Conservation (phyloP, 345 rosid genomes). For the Murraya koenigii region DNA sequence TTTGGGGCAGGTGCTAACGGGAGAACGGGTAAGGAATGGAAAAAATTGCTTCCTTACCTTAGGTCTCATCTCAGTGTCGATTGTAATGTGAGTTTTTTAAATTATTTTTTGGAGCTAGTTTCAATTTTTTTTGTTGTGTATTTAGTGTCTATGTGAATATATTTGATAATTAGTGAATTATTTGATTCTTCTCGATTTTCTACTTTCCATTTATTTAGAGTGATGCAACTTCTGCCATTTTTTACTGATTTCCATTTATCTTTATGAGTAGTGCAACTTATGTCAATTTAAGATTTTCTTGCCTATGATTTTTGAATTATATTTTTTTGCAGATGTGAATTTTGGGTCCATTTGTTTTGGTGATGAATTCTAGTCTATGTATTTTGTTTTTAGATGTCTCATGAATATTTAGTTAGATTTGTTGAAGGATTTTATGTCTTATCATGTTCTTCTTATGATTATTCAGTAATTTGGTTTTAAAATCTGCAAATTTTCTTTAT, state of each 20-base stretch:
- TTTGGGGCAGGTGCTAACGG: constrained; percentile 81
- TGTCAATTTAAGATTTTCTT: not conserved
- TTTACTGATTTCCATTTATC: too few species aligned
- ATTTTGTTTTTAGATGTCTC: not conserved
- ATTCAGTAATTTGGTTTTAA: not conserved
- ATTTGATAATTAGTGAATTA: not conserved
- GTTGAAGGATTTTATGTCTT: not conserved
- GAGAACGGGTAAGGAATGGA: constrained; percentile 88
- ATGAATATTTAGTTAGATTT: not conserved
- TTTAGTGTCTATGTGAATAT: not conserved
- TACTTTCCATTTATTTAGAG: not conserved
- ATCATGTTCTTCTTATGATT: not conserved
- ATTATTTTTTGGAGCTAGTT: not conserved
- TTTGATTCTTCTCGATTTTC: not conserved
- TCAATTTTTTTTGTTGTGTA: not conserved
- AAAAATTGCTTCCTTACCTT: constrained; percentile 78
- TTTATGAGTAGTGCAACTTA: not conserved
- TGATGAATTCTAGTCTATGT: not conserved
- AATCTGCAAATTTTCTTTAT: not conserved
- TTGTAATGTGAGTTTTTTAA: constrained; percentile 60
- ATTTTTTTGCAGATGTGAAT: not conserved
- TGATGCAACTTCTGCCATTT: too few species aligned
- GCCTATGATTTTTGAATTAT: not conserved
- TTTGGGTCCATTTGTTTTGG: not conserved
- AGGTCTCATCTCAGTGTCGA: constrained; percentile 66